A percentile compares a stretch with the other conserved stretches of the same genome.
Conservation (phyloP, 495 filamentous ascomycete genomes). For the Glonium stellatum region DNA sequence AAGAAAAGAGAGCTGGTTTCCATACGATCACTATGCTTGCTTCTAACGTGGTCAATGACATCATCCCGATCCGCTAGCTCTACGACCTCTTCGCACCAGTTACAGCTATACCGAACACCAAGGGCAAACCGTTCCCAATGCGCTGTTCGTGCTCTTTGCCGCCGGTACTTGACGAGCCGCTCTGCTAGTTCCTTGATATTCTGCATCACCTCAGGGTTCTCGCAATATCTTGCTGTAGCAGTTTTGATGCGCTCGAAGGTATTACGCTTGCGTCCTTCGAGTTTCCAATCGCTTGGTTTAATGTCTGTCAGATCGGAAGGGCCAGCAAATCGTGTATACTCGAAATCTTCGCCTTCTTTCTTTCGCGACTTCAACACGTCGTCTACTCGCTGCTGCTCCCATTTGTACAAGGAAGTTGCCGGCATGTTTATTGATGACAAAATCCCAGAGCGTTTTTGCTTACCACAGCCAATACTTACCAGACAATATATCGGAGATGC, state of each 20-base stretch:
- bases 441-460: not conserved
- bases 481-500: not conserved
- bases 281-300: not conserved
- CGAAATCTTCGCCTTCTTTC: not conserved
- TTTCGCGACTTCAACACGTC: not conserved
- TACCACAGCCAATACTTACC: slow-evolving; percentile 1
- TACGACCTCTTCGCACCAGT: not conserved
- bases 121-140: slow-evolving; percentile 3
- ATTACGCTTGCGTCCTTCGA: not conserved
- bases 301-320: not conserved
- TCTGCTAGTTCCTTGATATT: not conserved
- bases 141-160: not conserved
- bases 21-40: not conserved
- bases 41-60: not conserved
- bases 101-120: not conserved
- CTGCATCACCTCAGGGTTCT: not conserved
- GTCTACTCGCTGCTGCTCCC: slow-evolving; percentile 1
- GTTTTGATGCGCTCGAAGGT: not conserved
- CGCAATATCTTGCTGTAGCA: not conserved
- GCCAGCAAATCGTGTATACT: not conserved
- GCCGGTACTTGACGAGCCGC: not conserved
- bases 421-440: not conserved
- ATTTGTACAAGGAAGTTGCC: not conserved
- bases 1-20: not conserved
- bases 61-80: not conserved